Evolutionary conservation across 1,284 basidiomycete species (phyloP), one percentile per base, ranked within the genome.

Genomic region (Wolfiporia cocos): DNA sequence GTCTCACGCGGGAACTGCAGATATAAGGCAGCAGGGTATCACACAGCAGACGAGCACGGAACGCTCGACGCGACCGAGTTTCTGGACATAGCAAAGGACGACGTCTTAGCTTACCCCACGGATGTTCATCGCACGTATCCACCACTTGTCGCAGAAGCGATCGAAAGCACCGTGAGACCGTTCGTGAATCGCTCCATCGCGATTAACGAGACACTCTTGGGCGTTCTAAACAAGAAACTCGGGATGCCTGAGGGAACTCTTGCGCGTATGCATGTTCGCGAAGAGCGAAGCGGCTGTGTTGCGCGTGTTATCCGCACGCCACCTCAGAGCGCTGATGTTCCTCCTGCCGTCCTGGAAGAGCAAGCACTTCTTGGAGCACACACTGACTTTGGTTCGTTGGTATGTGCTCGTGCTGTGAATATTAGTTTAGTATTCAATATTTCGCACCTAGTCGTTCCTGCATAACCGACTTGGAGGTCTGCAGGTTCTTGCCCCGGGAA

Each of bases 61-160:
- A 54, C 54, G n/a, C 37, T 49, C n/a, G 65, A 67, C 45, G 53
- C 52, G 2, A 53, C 54, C 21, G 54, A 63, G 42, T 63, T 58
- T 47, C 51, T 62, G 42, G 59, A 58, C 39, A 39, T 59, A 26
- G 39, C 57, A 4, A 49, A 58, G 35, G 57, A 59, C 48, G 57
- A 59, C 36, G 53, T 46, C 1, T 44, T 60, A n/a, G 43, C 53
- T 3, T 59, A 35, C 23, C 56, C 57, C 7, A 29, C 7, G 3
- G 17, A 24, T 1, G 44, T 45, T 18, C 54, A 54, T 34, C 53
- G 57, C 19, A 50, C 47, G 2, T 60, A 58, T 28, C 58, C 58
- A 3, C 29, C 37, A 3, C 51, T 50, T 4, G 57, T 60, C 21
- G 45, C 48, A 10, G 44, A 37, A 1, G 43, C 44, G 11, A 54